Evolutionary conservation across 1,284 basidiomycete species (phyloP), one percentile per base, ranked within the genome.

Genomic region (Takashimella koratensis): DNA sequence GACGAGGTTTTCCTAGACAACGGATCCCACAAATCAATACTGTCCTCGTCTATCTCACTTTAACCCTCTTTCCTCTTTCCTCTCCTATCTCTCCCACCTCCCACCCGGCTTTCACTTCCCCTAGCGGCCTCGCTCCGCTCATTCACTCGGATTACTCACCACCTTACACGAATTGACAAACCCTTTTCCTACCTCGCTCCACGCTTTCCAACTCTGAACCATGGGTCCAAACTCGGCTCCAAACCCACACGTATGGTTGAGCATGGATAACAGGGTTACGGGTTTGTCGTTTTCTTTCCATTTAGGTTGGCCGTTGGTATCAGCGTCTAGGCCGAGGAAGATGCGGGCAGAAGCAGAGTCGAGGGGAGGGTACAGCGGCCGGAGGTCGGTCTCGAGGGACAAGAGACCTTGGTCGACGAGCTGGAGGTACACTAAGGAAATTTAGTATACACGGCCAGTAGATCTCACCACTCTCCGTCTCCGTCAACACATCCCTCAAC

Each of bases 221-320:
- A 40, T 53, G 3, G 51, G 47, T 4, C 61, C 63, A 52, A 66
- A 65, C 49, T 69, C 68, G 21, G 39, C 48, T 0, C 70, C 68
- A 42, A 70, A 71, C 11, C 70, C 70, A 44, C 60, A 60, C 12
- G 65, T 65, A 59, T 70, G 70, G 48, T 71, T 71, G 43, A 68
- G 52, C 54, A 71, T 47, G 52, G 49, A 52, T 1, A 20, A 6
- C 3, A 71, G 47, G 3, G 64, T 66, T 36, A 70, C 54, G 3
- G 60, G 51, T 19, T 42, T 53, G 13, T 52, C 23, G 23, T 57
- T 48, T 12, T 13, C 21, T 19, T 49, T 53, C 44, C 57, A 62
- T 2, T 51, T 46, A 0, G 66, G 56, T 26, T 53, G n/a, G 2
- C 62, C 64, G 12, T 56, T 30, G 30, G 10, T 36, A 3, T 48